Evolutionary conservation across 2,329 filamentous ascomycete genomes (phyloP), one percentile per base, ranked within the genome.

Genomic region (Waltergamsia citrina): DNA sequence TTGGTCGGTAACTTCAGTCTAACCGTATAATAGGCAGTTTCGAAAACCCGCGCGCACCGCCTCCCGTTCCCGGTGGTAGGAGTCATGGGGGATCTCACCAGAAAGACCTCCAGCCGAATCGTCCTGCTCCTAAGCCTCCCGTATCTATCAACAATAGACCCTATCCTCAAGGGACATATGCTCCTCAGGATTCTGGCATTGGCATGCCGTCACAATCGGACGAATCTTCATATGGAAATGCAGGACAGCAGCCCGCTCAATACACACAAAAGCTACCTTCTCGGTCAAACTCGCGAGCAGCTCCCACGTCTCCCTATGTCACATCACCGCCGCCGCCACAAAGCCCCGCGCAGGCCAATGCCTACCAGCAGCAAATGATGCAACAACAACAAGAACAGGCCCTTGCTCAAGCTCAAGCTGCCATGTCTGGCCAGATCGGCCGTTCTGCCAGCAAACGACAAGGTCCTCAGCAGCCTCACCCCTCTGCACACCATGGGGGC

Each of bases 1-100:
- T 20, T 30, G 20, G n/a, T 17, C 11, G 8, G 5, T n/a, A 20
- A 11, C 23, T 6, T 7, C 14, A 29, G 12, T 30, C 16, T 19
- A 16, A 26, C 31, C 22, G 31, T 38, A 32, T 21, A 4, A 17
- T 23, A 70, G 84, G 85, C 53, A 96, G 86, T 65, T 98, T 96
- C 60, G 92, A 96, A 63, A 96, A 98, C 53, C 92, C 92, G 32
- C 77, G 92, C 51, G 85, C 90, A 14, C 85, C 92, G 25, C 92
- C 92, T 42, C 92, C 90, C 9, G 84, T 95, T 40, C 88, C 90
- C 38, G 56, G 59, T 29, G 67, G 65, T 32, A 61, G 68, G 38
- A 60, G 58, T 38, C 62, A 57, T 29, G 53, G 62, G 21, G 60
- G 64, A 27, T n/a, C n/a, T n/a, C n/a, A n/a, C n/a, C 53, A 59